phyloP scores from a whole-genome alignment of 441 rosid species.

The Codiaeum variegatum region DNA sequence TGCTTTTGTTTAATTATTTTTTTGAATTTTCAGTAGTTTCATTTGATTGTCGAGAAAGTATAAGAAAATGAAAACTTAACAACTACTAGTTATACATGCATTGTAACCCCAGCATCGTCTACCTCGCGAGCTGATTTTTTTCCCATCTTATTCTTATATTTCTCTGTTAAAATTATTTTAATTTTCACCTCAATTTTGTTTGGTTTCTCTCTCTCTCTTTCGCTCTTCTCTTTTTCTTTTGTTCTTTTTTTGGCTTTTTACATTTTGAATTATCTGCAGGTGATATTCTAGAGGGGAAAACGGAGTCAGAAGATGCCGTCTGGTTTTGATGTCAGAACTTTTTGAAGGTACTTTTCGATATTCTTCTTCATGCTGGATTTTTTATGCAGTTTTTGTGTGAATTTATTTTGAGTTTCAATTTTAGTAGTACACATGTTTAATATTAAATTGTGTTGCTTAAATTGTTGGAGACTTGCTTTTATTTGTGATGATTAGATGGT shows the following conservation, averaged over 20 bases:
- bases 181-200: neutral
- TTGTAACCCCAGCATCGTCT: neutral
- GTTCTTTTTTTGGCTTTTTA: neutral
- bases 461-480: constrained; percentile 15
- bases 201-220: neutral
- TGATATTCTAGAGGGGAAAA: constrained; percentile 8
- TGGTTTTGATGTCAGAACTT: constrained; percentile 21
- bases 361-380: constrained; percentile 10
- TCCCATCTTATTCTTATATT: neutral
- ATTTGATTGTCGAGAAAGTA: constrained; percentile 23
- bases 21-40: neutral
- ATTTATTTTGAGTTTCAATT: neutral
- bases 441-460: neutral
- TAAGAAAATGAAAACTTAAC: neutral
- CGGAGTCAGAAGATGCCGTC: constrained; percentile 4
- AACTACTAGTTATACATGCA: neutral
- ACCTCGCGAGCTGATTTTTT: neutral
- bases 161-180: neutral
- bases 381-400: neutral
- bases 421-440: neutral
- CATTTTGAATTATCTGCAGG: neutral
- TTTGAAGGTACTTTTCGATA: constrained; percentile 11
- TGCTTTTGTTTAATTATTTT: neutral
- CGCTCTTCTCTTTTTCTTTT: neutral
- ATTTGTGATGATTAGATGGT: neutral